Conservation (phyloP, 192 early-diverging fungal genomes). For the Spizellomyces punctatus region DNA sequence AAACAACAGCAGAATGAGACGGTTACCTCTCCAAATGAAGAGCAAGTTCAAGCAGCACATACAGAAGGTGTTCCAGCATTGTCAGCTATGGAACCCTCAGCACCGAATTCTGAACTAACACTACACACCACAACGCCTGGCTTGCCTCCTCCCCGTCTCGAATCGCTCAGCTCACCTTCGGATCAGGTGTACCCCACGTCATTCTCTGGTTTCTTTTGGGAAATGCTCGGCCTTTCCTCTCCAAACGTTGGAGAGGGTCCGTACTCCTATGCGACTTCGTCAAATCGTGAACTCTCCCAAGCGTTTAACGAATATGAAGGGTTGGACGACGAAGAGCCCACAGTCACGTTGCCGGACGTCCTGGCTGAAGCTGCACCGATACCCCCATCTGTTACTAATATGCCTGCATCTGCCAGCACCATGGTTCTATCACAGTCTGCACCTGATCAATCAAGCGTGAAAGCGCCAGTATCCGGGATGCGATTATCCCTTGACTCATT, state of each 20-base stretch:
- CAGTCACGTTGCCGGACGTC: not conserved
- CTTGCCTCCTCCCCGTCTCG: too few relatives aligned
- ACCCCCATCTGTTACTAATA: not conserved
- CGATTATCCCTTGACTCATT: conserved; percentile 24
- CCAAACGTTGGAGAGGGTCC: not conserved
- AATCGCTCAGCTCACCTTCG: too few relatives aligned
- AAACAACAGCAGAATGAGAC: too few relatives aligned
- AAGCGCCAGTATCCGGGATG: not conserved
- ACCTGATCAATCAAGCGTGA: not conserved
- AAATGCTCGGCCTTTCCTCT: conserved; percentile 21
- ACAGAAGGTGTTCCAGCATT: too few relatives aligned
- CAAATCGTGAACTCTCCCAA: conserved; percentile 1
- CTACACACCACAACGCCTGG: too few relatives aligned
- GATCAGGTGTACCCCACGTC: conserved; percentile 6
- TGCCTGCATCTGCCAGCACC: not conserved
- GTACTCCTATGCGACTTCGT: not conserved
- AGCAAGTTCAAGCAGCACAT: too few relatives aligned
- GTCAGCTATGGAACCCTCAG: too few relatives aligned
- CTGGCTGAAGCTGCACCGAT: not conserved
- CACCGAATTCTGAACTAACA: too few relatives aligned
- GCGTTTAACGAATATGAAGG: conserved; percentile 1
- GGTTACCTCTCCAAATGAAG: too few relatives aligned
- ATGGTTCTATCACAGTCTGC: conserved; percentile 3
- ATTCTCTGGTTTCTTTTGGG: conserved; percentile 15
- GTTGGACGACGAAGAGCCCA: not conserved